Evolutionary conservation across 2,329 filamentous ascomycete genomes (phyloP), one percentile per base, ranked within the genome.

Genomic region (Fusarium sp.): DNA sequence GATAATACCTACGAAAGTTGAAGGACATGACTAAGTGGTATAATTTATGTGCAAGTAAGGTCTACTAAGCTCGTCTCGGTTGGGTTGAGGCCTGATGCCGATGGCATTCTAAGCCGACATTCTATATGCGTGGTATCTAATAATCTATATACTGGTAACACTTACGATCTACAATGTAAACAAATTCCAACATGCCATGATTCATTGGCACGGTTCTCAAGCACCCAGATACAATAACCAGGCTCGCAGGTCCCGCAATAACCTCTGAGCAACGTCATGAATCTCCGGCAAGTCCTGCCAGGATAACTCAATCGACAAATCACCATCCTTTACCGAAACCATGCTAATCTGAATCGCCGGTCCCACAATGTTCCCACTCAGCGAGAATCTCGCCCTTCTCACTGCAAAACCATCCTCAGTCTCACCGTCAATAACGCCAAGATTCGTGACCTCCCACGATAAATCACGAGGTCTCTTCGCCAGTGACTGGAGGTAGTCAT

Each of bases 251-350:
- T 62, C 47, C 2, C 22, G n/a, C 1, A 18, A 24, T 3, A 69
- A 15, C 5, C 36, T 47, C 6, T n/a, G 15, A 3, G 48, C 42
- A 20, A 45, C 48, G 2, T 38, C 32, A 26, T 55, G 30, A 9
- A 69, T 26, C 6, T 63, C 64, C 1, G 47, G 32, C 26, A 69
- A 35, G 4, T 24, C 66, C n/a, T 69, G 66, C 66, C 66, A 69
- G 1, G 63, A 55, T 2, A 69, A 0, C 17, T 69, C 66, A 17
- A 63, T n/a, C 5, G 36, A 32, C 14, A 69, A 22, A 7, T 54
- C 24, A 0, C 56, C 56, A 4, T 24, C 56, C 22, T 45, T 69
- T 0, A 50, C 56, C 0, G 64, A 69, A 4, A 42, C 32, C 26
- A 42, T n/a, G 15, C 20, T 28, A 0, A 69, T 63, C 42, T 55